Evolutionary conservation across 73 alveolate species (phyloP), one percentile per base, ranked within the genome.

Genomic region (Paramecium octaurelia): DNA sequence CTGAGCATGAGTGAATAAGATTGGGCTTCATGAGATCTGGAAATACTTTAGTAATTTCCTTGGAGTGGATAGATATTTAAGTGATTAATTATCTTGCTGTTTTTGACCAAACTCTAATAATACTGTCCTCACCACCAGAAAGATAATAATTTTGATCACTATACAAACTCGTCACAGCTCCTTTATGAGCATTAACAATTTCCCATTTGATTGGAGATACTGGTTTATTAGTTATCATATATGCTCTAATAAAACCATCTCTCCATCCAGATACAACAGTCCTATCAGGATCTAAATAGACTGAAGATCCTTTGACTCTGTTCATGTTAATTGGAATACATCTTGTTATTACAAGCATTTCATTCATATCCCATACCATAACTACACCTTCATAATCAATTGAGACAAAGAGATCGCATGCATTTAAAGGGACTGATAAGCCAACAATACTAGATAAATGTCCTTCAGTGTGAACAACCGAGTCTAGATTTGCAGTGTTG

Each of bases 91-190:
- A 93, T 83, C 97, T 94, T 23, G 95, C 96, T 9, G 97, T 86
- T 69, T 98, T 95, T 12, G 98, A 95, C 99, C 99, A 97, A 7
- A 97, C 98, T 64, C 99, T 93, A 9, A 97, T 98, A 18, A 97
- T 97, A n/a, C 99, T 98, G 77, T 97, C 99, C 89, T 97, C 97
- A 31, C 99, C 99, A 23, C 99, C 99, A 21, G 98, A 94, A 71
- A 97, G 92, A 58, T 96, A 92, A 92, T 97, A 97, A 86, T 97
- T 97, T 27, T 94, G 96, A 93, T 97, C 98, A 35, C 95, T 97
- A 93, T 95, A 97, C 54, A 97, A 88, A 23, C 97, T 83, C 23
- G 98, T 96, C 3, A 97, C 98, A 34, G 96, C 95, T 29, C 99
- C 99, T 93, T 96, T 97, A 92, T 97, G 99, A 29, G 99, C 98